phyloP scores from a whole-genome alignment of 75 land plant genomes.

The Adiantum capillusveneris region DNA sequence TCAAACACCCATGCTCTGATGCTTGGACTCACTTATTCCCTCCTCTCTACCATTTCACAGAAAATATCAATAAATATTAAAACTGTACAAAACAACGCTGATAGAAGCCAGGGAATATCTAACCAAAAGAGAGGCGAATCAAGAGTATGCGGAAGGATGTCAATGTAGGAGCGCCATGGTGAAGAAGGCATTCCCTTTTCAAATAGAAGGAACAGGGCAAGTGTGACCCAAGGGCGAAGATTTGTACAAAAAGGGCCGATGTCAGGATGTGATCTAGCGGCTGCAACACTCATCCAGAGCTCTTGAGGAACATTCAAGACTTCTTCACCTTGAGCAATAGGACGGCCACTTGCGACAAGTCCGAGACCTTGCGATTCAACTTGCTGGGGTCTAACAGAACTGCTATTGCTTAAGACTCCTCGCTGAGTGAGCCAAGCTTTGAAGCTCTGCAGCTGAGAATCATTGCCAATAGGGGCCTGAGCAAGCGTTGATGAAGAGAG shows the following conservation, averaged over 20 bases:
- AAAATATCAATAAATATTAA: too few species aligned
- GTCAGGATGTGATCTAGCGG: constrained; percentile 5
- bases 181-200: constrained; percentile 15
- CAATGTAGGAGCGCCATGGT: constrained; percentile 22
- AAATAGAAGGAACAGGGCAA: constrained; percentile 17
- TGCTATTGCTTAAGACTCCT: constrained; percentile 6
- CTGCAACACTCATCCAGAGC: constrained; percentile 17
- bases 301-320: constrained; percentile 15
- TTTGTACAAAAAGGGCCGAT: constrained; percentile 14
- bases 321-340: constrained; percentile 16
- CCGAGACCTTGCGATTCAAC: constrained; percentile 10
- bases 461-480: too few species aligned
- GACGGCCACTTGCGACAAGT: constrained; percentile 12
- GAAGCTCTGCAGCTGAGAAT: constrained; percentile 1
- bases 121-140: constrained; percentile 38
- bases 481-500: too few species aligned
- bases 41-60: too few species aligned
- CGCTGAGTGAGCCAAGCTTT: constrained; percentile 10
- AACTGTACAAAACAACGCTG: too few species aligned
- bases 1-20: too few species aligned
- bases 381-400: not conserved
- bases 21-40: too few species aligned
- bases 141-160: constrained; percentile 20
- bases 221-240: constrained; percentile 19
- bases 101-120: too few species aligned